phyloP scores from a whole-genome alignment of 257 asterid species.

The Cynanchum wilfordii region DNA sequence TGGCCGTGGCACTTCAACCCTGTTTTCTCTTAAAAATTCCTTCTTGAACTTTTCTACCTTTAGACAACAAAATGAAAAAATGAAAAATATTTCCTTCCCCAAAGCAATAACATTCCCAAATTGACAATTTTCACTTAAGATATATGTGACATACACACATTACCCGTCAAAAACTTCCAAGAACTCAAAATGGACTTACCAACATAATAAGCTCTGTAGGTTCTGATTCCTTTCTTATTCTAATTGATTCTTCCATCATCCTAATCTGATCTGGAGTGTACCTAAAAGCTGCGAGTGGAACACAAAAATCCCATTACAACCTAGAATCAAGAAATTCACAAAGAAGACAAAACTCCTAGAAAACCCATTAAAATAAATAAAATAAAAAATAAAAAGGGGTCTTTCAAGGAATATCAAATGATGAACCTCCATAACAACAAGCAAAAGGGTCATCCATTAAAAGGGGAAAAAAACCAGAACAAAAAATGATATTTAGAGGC shows the following conservation, averaged over 20 bases:
- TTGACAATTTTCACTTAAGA: background rate
- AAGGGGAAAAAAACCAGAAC: background rate
- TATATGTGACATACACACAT: background rate
- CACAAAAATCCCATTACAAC: slow-evolving; percentile 11
- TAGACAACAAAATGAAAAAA: slow-evolving; percentile 15
- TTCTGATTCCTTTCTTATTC: slow-evolving; percentile 63
- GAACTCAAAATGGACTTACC: slow-evolving; percentile 42
- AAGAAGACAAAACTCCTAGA: slow-evolving; percentile 6
- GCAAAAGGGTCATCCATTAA: slow-evolving; percentile 21
- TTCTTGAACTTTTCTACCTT: slow-evolving; percentile 55
- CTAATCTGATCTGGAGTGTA: slow-evolving; percentile 68
- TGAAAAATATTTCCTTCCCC: background rate
- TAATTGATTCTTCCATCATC: slow-evolving; percentile 80
- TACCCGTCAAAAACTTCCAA: slow-evolving; percentile 10
- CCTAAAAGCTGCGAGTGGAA: slow-evolving; percentile 45
- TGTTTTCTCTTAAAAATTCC: slow-evolving; percentile 38
- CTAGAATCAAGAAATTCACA: background rate
- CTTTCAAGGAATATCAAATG: background rate
- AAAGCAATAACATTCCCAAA: background rate
- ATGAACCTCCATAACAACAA: background rate
- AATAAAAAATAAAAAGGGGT: background rate
- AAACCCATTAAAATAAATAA: slow-evolving; percentile 3
- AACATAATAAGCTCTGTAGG: slow-evolving; percentile 67
- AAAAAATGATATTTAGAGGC: background rate
- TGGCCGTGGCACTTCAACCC: slow-evolving; percentile 50